Percentiles rank a stretch among this genome's conserved stretches.
phyloP scores from a whole-genome alignment of 352 stramenopile species.

The Pythium monospermum region DNA sequence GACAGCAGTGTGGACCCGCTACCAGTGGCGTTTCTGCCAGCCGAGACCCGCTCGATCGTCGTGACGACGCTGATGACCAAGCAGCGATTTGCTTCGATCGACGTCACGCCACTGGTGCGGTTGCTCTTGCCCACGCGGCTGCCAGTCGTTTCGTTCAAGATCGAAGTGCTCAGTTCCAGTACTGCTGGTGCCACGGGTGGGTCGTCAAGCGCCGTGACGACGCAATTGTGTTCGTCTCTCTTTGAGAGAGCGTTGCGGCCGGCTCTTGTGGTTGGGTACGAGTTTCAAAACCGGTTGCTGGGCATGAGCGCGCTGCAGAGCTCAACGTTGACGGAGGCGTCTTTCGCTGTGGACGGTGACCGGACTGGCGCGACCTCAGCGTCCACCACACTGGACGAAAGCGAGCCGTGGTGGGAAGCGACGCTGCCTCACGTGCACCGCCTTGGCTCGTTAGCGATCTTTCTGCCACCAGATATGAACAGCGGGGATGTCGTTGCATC shows the following conservation, averaged over 20 bases:
- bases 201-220: constrained; percentile 14
- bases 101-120: constrained; percentile 43
- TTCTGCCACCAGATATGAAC: constrained; percentile 32
- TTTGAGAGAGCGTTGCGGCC: constrained; percentile 55
- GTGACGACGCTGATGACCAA: constrained; percentile 40
- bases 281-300: constrained; percentile 41
- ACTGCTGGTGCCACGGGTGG: constrained; percentile 15
- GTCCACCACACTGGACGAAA: constrained; percentile 24
- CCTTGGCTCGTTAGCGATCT: constrained; percentile 48
- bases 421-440: constrained; percentile 30
- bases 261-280: constrained; percentile 33
- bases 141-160: constrained; percentile 38
- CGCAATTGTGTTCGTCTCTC: constrained; percentile 57
- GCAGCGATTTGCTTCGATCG: constrained; percentile 38
- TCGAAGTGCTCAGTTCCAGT: constrained; percentile 40
- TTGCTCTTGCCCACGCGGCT: constrained; percentile 34
- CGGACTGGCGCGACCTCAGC: background rate
- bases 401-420: constrained; percentile 57
- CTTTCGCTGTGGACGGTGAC: constrained; percentile 10
- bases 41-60: constrained; percentile 22
- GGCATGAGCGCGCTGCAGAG: constrained; percentile 29
- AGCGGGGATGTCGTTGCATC: constrained; percentile 1
- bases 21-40: constrained; percentile 14
- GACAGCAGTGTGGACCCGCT: constrained; percentile 6
- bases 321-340: constrained; percentile 24